phyloP scores from a whole-genome alignment of 1,284 basidiomycete species.

The Pyrrhoderma lamaoense region DNA sequence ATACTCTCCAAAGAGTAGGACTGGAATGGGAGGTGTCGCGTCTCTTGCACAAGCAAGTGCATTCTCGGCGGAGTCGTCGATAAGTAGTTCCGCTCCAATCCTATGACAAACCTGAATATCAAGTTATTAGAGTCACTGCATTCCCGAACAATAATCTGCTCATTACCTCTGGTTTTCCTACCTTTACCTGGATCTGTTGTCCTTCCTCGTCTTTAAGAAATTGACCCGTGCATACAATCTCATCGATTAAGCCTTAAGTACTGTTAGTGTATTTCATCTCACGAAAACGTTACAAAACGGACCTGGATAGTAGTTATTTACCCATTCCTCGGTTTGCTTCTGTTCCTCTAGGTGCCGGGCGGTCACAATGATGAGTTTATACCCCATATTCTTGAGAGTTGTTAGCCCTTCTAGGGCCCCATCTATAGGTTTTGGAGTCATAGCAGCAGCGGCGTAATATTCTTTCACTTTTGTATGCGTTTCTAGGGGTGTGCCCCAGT shows the following conservation, averaged over 20 bases:
- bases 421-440: slow-evolving; percentile 46
- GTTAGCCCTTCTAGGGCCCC: slow-evolving; percentile 59
- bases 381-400: slow-evolving; percentile 55
- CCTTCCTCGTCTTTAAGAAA: slow-evolving; percentile 41
- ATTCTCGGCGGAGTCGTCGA: slow-evolving; percentile 79
- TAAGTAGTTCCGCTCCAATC: slow-evolving; percentile 55
- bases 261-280: too few relatives aligned
- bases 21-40: slow-evolving; percentile 35
- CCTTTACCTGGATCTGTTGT: slow-evolving; percentile 47
- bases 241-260: slow-evolving; percentile 55
- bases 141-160: neutral
- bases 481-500: slow-evolving; percentile 62
- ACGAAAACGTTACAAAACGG: too few relatives aligned
- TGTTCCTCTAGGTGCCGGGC: slow-evolving; percentile 55
- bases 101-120: slow-evolving; percentile 51
- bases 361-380: slow-evolving; percentile 66
- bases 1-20: slow-evolving; percentile 74
- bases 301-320: slow-evolving; percentile 60
- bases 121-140: neutral
- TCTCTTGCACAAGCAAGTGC: slow-evolving; percentile 48
- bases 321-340: slow-evolving; percentile 61
- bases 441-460: slow-evolving; percentile 53
- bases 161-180: slow-evolving; percentile 63
- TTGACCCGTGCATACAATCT: slow-evolving; percentile 70
- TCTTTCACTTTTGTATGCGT: slow-evolving; percentile 53